These are phyloP conservation scores for Leavenworthia alabamica DNA, from an alignment of 345 rosid genomes.

Conservation along the genomic window DNA sequence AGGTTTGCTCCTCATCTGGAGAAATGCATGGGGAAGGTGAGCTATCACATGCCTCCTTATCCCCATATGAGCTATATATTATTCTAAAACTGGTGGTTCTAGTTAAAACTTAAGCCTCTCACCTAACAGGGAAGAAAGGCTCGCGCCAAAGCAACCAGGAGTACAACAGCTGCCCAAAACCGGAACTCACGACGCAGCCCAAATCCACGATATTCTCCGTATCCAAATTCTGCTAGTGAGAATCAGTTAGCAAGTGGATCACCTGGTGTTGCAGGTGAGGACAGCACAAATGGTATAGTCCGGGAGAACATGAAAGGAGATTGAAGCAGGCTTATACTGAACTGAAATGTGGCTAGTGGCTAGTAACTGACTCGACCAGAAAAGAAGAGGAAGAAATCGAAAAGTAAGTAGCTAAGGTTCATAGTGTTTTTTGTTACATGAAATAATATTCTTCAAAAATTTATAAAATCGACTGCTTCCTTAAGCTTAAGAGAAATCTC, in stretches of 20 bases:
- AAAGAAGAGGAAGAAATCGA: not conserved
- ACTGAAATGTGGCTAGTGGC: not conserved
- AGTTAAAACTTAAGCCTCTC: not conserved
- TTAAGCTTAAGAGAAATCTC: too few relatives aligned
- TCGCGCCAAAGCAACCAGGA: slow-evolving; percentile 65
- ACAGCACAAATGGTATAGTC: slow-evolving; percentile 45
- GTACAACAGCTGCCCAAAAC: slow-evolving; percentile 70
- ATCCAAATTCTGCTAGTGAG: slow-evolving; percentile 44
- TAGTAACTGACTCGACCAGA: slow-evolving; percentile 8
- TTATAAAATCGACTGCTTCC: too few relatives aligned
- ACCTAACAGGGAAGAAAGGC: slow-evolving; percentile 81
- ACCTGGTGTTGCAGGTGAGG: slow-evolving; percentile 50
- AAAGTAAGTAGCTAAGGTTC: slow-evolving; percentile 9
- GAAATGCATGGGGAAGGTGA: slow-evolving; percentile 98
- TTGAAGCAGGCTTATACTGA: slow-evolving; percentile 12
- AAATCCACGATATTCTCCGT: slow-evolving; percentile 45
- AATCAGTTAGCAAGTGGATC: slow-evolving; percentile 55
- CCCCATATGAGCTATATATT: not conserved
- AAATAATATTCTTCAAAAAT: too few relatives aligned
- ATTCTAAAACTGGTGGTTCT: not conserved
- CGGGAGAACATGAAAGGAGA: slow-evolving; percentile 31
- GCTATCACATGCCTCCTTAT: not conserved
- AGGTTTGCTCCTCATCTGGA: slow-evolving; percentile 95
- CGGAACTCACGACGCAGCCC: slow-evolving; percentile 56
- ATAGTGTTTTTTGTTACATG: too few relatives aligned